A percentile compares a stretch with the other conserved stretches of the same genome.
These are phyloP conservation scores for Dactylis glomerata DNA, from an alignment of 176 grass and related monocot species.

Conservation along the genomic window DNA sequence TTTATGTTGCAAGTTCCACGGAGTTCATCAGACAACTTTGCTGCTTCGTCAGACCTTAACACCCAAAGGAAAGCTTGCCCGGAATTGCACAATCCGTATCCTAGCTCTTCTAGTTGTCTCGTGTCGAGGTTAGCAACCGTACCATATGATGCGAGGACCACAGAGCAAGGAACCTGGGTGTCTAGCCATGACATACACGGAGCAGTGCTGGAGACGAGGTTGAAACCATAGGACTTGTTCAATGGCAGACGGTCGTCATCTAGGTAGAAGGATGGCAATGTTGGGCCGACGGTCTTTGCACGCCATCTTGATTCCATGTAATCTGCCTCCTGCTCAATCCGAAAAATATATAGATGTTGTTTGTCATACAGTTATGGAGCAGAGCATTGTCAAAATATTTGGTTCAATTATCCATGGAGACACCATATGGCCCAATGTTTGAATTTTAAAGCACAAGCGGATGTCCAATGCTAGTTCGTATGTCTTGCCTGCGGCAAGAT, in stretches of 20 bases:
- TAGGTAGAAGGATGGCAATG: slow-evolving; percentile 17
- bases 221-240: slow-evolving; percentile 35
- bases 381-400: not conserved
- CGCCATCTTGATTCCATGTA: slow-evolving; percentile 16
- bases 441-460: not conserved
- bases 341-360: not conserved
- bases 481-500: not conserved
- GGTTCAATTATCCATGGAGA: not conserved
- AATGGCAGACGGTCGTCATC: not conserved
- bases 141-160: slow-evolving; percentile 32
- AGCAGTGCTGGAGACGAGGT: not conserved
- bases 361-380: not conserved
- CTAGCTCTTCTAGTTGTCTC: slow-evolving; percentile 4
- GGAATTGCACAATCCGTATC: not conserved
- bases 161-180: not conserved
- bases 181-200: slow-evolving; percentile 18
- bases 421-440: not conserved
- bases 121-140: not conserved
- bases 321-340: slow-evolving; percentile 12
- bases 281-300: slow-evolving; percentile 24
- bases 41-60: not conserved
- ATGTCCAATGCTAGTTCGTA: not conserved
- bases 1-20: not conserved
- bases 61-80: slow-evolving; percentile 17
- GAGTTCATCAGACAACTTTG: not conserved